These are phyloP conservation scores for Plasmodium coatneyi DNA, from an alignment of 169 alveolate genomes.

Conservation along the genomic window DNA sequence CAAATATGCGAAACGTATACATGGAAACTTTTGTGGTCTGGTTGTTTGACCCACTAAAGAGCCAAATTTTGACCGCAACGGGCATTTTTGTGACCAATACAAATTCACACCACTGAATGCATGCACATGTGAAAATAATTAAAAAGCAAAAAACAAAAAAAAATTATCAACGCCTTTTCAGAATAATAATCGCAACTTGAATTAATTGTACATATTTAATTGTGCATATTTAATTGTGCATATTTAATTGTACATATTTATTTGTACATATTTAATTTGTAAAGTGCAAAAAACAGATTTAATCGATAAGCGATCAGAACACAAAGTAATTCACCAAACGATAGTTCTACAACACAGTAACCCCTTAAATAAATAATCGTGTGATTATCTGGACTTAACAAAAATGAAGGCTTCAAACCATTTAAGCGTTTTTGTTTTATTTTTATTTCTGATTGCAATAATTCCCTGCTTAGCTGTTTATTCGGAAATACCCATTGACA, in stretches of 20 bases:
- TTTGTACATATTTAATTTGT: neutral
- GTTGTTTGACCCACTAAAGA: neutral
- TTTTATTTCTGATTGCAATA: neutral
- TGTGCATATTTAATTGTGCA: neutral
- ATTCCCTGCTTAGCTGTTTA: neutral
- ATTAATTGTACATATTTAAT: neutral
- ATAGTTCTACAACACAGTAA: neutral
- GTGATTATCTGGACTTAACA: neutral
- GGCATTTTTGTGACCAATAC: neutral
- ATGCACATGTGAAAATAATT: slow-evolving; percentile 1
- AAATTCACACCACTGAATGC: neutral
- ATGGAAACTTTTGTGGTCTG: neutral
- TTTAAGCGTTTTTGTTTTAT: neutral
- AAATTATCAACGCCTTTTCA: neutral
- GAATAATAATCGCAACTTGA: neutral
- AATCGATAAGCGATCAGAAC: neutral
- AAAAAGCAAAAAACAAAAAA: neutral
- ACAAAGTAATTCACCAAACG: neutral
- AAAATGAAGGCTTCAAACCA: neutral
- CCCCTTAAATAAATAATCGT: neutral
- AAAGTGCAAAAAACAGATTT: neutral
- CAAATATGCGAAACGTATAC: neutral
- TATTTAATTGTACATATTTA: neutral
- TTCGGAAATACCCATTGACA: neutral
- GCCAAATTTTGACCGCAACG: neutral